These are phyloP conservation scores for Clonostachys solani DNA, from an alignment of 2,329 filamentous ascomycete genomes.

Conservation along the genomic window DNA sequence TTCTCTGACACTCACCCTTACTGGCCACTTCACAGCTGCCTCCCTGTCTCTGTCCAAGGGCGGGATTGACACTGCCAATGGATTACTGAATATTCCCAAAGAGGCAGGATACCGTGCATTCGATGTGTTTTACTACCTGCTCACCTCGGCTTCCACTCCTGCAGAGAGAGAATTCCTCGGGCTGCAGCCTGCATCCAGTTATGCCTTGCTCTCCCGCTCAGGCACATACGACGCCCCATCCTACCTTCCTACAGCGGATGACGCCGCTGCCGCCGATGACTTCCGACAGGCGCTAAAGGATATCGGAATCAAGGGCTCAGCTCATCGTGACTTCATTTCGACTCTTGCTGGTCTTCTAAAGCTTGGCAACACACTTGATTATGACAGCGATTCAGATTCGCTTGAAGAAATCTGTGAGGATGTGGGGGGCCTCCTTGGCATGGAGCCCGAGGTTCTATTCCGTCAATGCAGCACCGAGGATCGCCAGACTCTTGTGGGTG, in stretches of 20 bases:
- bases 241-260: slow-evolving; percentile 89
- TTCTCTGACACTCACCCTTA: slow-evolving; percentile 75
- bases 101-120: slow-evolving; percentile 87
- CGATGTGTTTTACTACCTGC: slow-evolving; percentile 95
- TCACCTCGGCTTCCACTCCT: slow-evolving; percentile 85
- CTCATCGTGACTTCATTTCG: slow-evolving; percentile 79
- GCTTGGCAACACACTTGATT: slow-evolving; percentile 85
- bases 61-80: slow-evolving; percentile 79
- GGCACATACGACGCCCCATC: slow-evolving; percentile 81
- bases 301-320: slow-evolving; percentile 87
- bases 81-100: slow-evolving; percentile 74
- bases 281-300: slow-evolving; percentile 82
- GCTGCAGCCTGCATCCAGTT: slow-evolving; percentile 71
- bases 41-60: slow-evolving; percentile 77
- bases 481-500: slow-evolving; percentile 74
- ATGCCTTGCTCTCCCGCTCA: slow-evolving; percentile 75
- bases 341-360: slow-evolving; percentile 84
- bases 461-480: slow-evolving; percentile 81
- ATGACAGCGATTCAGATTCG: slow-evolving; percentile 77
- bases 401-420: slow-evolving; percentile 88
- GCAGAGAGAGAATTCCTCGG: slow-evolving; percentile 86
- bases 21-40: slow-evolving; percentile 73
- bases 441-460: slow-evolving; percentile 79
- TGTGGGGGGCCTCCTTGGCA: slow-evolving; percentile 76
- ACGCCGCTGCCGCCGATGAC: slow-evolving; percentile 88